Conservation (phyloP, 345 rosid genomes). For the Hirschfeldia incana region DNA sequence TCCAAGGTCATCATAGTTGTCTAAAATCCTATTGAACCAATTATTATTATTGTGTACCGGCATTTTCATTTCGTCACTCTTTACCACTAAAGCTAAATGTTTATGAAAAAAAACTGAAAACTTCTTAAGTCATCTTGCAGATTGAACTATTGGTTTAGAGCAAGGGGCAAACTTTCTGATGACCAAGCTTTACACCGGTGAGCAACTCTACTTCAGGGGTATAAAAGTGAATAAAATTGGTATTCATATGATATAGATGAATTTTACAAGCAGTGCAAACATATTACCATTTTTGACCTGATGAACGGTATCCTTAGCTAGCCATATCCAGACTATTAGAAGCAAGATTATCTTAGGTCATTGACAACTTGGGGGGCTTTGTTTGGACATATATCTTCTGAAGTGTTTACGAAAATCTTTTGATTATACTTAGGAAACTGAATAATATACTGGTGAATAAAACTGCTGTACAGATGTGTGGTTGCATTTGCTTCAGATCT, state of each 20-base stretch:
- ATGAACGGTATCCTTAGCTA: neutral
- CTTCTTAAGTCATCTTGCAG: constrained; percentile 42
- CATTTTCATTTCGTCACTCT: neutral
- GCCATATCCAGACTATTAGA: neutral
- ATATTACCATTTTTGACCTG: neutral
- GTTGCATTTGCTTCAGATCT: constrained; percentile 91
- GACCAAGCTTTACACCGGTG: constrained; percentile 93
- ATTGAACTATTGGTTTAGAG: constrained; percentile 84
- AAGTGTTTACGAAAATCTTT: neutral
- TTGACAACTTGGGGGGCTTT: neutral
- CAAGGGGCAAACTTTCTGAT: constrained; percentile 83
- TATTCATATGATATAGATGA: neutral
- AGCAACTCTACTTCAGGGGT: constrained; percentile 21
- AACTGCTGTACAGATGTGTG: constrained; percentile 67
- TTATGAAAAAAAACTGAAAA: neutral
- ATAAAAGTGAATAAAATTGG: neutral
- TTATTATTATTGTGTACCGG: neutral
- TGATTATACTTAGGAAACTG: neutral
- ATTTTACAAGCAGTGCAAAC: neutral
- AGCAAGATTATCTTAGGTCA: neutral
- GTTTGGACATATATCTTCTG: neutral
- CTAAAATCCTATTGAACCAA: constrained; percentile 1
- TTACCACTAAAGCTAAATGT: neutral
- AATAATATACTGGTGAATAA: neutral
- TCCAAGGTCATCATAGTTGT: constrained; percentile 58